A percentile compares a stretch with the other conserved stretches of the same genome.
These are phyloP conservation scores for Candida mesenterica DNA, from an alignment of 1,139 yeast species.

Conservation along the genomic window DNA sequence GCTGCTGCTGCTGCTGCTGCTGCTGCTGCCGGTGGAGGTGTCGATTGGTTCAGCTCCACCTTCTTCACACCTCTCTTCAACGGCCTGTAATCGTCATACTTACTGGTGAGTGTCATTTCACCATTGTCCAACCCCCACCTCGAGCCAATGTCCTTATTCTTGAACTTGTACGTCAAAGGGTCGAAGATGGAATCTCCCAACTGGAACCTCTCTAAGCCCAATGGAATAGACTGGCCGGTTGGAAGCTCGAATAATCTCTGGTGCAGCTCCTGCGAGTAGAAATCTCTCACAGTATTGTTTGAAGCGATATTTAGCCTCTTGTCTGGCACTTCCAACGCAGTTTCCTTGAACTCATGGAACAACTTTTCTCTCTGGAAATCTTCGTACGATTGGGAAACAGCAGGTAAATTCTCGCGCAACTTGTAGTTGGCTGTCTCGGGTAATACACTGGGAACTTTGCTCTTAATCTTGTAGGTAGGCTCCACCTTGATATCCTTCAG, in stretches of 20 bases:
- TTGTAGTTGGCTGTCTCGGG: conserved; percentile 35
- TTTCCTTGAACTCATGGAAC: conserved; percentile 66
- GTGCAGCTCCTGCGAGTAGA: conserved; percentile 31
- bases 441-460: conserved; percentile 28
- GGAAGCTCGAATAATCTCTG: conserved; percentile 78
- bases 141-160: conserved; percentile 19
- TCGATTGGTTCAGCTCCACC: conserved; percentile 36
- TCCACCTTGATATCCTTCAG: conserved; percentile 21
- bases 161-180: conserved; percentile 48
- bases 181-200: conserved; percentile 76
- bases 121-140: conserved; percentile 40
- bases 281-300: conserved; percentile 24
- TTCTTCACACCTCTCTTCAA: conserved; percentile 55
- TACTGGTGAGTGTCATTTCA: conserved; percentile 33
- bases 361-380: conserved; percentile 33
- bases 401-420: conserved; percentile 27
- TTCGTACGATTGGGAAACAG: conserved; percentile 40
- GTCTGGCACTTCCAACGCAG: conserved; percentile 56
- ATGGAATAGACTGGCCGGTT: conserved; percentile 48
- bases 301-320: conserved; percentile 25
- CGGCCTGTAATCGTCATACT: conserved; percentile 66
- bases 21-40: conserved; percentile 36
- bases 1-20: conserved; percentile 3
- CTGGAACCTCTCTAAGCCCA: conserved; percentile 57
- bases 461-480: conserved; percentile 19